Evolutionary conservation across 768 basidiomycete species (phyloP), one percentile per base, ranked within the genome.

Genomic region (Podaxis sp.): DNA sequence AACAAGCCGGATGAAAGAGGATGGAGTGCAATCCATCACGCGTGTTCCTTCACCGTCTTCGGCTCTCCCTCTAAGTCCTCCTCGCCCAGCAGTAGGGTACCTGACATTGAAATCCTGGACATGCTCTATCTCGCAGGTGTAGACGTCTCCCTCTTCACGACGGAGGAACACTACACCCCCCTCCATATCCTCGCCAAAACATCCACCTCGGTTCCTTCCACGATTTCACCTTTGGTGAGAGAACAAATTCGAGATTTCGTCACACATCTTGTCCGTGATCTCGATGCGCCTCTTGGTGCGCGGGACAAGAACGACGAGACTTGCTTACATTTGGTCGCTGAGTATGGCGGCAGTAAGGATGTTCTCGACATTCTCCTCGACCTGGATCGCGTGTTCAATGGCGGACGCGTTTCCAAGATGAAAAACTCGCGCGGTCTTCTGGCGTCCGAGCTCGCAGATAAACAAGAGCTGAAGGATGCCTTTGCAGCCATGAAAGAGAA

Each of bases 241-340:
- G 53, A 62, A 24, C 61, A 55, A 24, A 62, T 62, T 30, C 61
- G 53, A 44, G 75, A 75, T 52, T 88, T 91, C 72, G 76, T 84
- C 71, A 72, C 83, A 66, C 90, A 92, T 72, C 82, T 92, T 61
- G 80, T 92, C 40, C 78, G 79, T 61, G 87, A 90, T 69, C 84
- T 92, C 33, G 84, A 83, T 33, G 87, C 88, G 5, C 90, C 91
- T 0, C 71, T 93, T 46, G 79, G 84, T 30, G 88, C 90, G 19
- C 75, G 79, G 52, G 89, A 92, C 72, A 82, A 76, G 65, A 74
- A 87, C 58, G 84, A 85, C 66, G 90, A 93, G 69, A 92, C 91
- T 2, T 91, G 89, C 77, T 79, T 93, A 54, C 91, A 93, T 76
- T 77, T 91, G 64, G 90, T 90, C 52, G 91, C 91, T 12, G 89